Base-by-base conservation (phyloP, 495 filamentous ascomycete genomes). In the Parachaetomium inaequale region DNA sequence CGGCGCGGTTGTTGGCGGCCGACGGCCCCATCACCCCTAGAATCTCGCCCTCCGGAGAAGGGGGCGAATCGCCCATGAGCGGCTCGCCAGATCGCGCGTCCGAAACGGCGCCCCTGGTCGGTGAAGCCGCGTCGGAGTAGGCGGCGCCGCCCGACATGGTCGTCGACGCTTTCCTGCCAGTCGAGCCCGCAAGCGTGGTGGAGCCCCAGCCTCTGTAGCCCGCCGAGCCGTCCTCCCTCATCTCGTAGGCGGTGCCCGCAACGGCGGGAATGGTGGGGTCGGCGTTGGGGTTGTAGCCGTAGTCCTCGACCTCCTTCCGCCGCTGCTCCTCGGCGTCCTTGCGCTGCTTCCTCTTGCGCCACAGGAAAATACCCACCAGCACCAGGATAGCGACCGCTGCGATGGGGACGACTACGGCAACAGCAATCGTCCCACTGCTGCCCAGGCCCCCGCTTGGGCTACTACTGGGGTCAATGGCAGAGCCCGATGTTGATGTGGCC, bases 191-290 rank as follows among this genome's bases (percentile, higher is more conserved):
- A 21, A 78, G 77, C 5, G 84, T 82, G 21, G 88, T 90, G n/a
- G 90, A 89, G 36, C 94, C 94, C 94, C 94, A 98, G 62, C 94
- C 94, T 69, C 94, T 83, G 73, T 98, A 98, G 31, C 94, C 94
- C 10, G 84, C 79, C 34, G 75, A 79, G 60, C 81, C 84, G 59
- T 91, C 88, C 60, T 87, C 84, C 51, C 73, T 75, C 84, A 86
- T 87, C 68, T 92, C 88, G 68, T 86, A 90, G 40, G 79, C 77
- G 34, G 80, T 83, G 6, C 74, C 78, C 51, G 69, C 73, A n/a
- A 90, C 79, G 6, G 81, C 81, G 25, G 92, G 91, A 4, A 93
- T 76, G 4, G 88, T 88, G 2, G 94, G 92, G 69, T 96, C 93
- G 58, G 91, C 85, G 74, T 97, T 98, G 8, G 93, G 94, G 71